Percentiles rank a stretch among this genome's conserved stretches.
These are phyloP conservation scores for Pseudohalonectria lignicola DNA, from an alignment of 2,329 filamentous ascomycete genomes.

Conservation along the genomic window DNA sequence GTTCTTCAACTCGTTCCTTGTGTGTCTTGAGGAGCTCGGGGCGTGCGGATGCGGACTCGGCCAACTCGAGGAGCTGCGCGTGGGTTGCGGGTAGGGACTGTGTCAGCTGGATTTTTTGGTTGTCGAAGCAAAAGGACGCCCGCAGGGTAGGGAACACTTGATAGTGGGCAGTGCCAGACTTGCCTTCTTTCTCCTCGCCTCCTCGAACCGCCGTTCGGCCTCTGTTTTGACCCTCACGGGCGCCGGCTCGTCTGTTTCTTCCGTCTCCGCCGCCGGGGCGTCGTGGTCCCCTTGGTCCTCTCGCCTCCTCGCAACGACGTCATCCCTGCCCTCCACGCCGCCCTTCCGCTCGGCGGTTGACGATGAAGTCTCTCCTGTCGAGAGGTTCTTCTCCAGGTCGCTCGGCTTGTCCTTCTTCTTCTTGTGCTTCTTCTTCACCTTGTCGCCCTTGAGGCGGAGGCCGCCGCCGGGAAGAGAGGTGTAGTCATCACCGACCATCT, in stretches of 20 bases:
- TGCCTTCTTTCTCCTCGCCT: constrained; percentile 71
- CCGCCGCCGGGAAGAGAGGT: constrained; percentile 47
- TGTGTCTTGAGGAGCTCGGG: constrained; percentile 89
- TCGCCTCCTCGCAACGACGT: constrained; percentile 2
- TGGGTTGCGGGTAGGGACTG: too few species aligned
- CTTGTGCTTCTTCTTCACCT: constrained; percentile 52
- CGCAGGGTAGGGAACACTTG: too few species aligned
- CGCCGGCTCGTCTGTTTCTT: constrained; percentile 17
- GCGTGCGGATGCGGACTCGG: constrained; percentile 44
- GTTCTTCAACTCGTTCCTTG: constrained; percentile 89
- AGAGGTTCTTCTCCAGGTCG: constrained; percentile 35
- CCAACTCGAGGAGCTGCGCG: constrained; percentile 63
- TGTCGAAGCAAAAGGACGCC: too few species aligned
- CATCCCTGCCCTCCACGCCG: constrained; percentile 11
- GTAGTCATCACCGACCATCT: background rate
- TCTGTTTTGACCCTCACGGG: constrained; percentile 57
- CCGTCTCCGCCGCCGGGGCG: constrained; percentile 9
- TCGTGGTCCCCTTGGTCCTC: constrained; percentile 13
- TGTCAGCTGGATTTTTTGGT: too few species aligned
- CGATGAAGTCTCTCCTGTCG: constrained; percentile 20
- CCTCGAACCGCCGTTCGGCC: constrained; percentile 70
- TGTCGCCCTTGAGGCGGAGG: constrained; percentile 75
- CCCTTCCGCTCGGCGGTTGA: too few species aligned
- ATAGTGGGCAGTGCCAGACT: too few species aligned
- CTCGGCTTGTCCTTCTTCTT: constrained; percentile 40